Evolutionary conservation across 2,329 filamentous ascomycete species (phyloP), one percentile per base, ranked within the genome.

Genomic region (Ceratocystis lukuohia): DNA sequence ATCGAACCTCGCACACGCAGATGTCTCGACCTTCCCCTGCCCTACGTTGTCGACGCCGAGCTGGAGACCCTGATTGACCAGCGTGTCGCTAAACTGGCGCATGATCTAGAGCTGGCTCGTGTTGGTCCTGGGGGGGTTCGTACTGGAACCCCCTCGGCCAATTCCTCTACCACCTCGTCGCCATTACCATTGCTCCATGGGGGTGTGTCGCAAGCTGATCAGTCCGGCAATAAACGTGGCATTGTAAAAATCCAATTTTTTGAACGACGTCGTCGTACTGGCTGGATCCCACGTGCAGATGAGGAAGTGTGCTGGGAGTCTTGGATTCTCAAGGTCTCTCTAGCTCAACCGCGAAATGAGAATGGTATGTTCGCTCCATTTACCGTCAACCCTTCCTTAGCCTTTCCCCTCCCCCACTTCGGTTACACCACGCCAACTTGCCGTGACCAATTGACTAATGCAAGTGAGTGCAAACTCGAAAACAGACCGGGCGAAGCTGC

Each of bases 231-330:
- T 64, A 87, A 88, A 1, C 81, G 90, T 66, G 91, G 89, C 37
- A 86, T 91, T 74, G 84, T 96, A 69, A 85, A 86, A 1, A 88
- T 97, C 44, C 89, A 96, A 78, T 97, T 97, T 78, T 95, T 95
- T 71, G 93, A 99, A 78, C 94, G 93, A 81, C 88, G 87, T 74
- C 83, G 92, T 68, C 84, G 88, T 71, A 94, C 92, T 79, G 82
- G 84, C 1, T 92, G 89, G 74, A 87, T 89, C 75, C 88, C 91
- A 78, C 83, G 76, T 72, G 88, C 85, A 28, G 93, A 96, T 70
- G 92, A 97, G 74, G 92, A 96, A 75, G 86, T 96, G 20, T 96
- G 91, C 75, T 99, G 94, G 94, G 94, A 97, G 80, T 86, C 85
- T 73, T 99, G 94, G 94, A 91, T 89, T 57, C 78, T 99, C 70